Percentiles rank a stretch among this genome's conserved stretches.
These are phyloP conservation scores for Hymenoscyphus occultus DNA, from an alignment of 2,329 filamentous ascomycete genomes.

Conservation along the genomic window DNA sequence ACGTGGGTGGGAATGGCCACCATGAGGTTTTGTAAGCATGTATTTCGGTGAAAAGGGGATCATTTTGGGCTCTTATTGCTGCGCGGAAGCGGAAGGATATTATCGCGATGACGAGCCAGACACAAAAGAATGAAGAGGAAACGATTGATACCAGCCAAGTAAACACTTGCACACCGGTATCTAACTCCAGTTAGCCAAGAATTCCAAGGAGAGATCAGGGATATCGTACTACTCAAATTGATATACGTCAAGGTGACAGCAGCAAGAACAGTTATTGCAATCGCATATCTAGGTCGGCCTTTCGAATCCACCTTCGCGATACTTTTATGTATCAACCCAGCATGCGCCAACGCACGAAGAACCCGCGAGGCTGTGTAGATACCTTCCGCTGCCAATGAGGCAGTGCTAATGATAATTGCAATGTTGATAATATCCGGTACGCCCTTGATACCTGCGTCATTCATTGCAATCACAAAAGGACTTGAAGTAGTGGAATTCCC, in stretches of 20 bases:
- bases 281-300: conserved; percentile 16
- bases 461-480: conserved; percentile 26
- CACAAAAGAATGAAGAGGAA: conserved; percentile 16
- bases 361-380: conserved; percentile 30
- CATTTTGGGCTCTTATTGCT: conserved; percentile 49
- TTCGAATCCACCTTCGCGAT: conserved; percentile 16
- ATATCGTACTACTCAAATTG: conserved; percentile 11
- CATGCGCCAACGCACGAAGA: conserved; percentile 24
- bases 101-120: conserved; percentile 60
- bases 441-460: conserved; percentile 20
- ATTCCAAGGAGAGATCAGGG: neutral
- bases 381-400: conserved; percentile 18
- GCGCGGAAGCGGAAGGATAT: conserved; percentile 60
- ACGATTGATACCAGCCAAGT: conserved; percentile 21
- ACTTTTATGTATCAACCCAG: conserved; percentile 18
- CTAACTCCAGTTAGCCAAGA: neutral
- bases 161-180: conserved; percentile 18
- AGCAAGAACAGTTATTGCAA: conserved; percentile 14
- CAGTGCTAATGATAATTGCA: conserved; percentile 19
- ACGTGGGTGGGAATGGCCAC: conserved; percentile 17
- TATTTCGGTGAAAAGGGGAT: conserved; percentile 14
- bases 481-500: conserved; percentile 22
- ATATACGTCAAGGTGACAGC: conserved; percentile 20
- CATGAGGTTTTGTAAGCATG: conserved; percentile 14
- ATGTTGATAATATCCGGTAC: conserved; percentile 22